Evolutionary conservation across 352 stramenopile genomes (phyloP), one percentile per base, ranked within the genome.

Genomic region (Pythium sp.): DNA sequence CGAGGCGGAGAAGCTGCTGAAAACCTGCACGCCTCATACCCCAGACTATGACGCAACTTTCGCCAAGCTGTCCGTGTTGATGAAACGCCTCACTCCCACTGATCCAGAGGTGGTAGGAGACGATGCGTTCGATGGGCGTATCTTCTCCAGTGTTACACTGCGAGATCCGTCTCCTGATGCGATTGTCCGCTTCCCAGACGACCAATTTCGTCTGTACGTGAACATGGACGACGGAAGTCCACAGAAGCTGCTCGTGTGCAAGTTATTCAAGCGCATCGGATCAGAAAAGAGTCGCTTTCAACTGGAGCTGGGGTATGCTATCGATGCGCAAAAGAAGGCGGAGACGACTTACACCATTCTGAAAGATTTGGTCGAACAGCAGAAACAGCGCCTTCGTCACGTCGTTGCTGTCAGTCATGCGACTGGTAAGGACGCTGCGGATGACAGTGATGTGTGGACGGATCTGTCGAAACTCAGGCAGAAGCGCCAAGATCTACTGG

Each of bases 181-280:
- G 1, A 77, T 88, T 32, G 63, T 86, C 32, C 64, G 60, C 7
- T 88, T 88, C 36, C 76, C 78, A 5, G 66, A 77, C 12, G 78
- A 88, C 24, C 54, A 77, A 11, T 86, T 88, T 53, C 74, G 78
- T 2, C 24, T 88, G 11, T 88, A 75, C 57, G 67, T 83, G 2
- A 63, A 80, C 46, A 59, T 72, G 4, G 62, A 76, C 3, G 26
- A 69, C 3, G 58, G 28, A 0, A 62, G 22, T 32, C 24, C 53
- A n/a, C 6, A 47, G 41, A 72, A 81, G 30, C 71, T 78, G 9
- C 62, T 88, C 8, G 72, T 82, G 9, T 84, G 77, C 57, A 86
- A 84, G 41, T 22, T 88, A 20, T 86, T 86, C 69, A 88, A 88
- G 69, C 71, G 76, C 5, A 74, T 84, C 30, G 79, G 74, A 20